Base-by-base conservation (phyloP, 768 basidiomycete genomes). In the Lentinula guzmanii region DNA sequence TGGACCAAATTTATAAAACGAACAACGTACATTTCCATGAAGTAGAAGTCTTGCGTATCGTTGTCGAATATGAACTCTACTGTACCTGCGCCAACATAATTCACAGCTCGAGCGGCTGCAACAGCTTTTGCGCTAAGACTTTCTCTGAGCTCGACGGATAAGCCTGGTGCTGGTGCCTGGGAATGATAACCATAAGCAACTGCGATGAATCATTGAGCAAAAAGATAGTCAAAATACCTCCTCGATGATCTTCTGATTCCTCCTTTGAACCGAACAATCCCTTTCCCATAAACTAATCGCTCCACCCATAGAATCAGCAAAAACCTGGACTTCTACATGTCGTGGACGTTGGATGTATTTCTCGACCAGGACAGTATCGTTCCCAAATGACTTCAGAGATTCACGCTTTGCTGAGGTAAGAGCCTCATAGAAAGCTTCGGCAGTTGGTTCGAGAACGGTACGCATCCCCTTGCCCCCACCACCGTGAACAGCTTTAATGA, bases 31-130 rank as follows among this genome's bases (percentile, higher is more conserved):
- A 96, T 96, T 74, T 97, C 95, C 94, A 95, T 95, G 70, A 97
- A 97, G 69, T 87, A 97, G 72, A 96, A 96, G 62, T 85, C 80
- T 60, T 83, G 74, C 7, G 90, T 91, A 70, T 95, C 89, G 64
- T 93, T 95, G 71, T 98, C 95, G 65, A 96, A 93, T 65, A 98
- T 96, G 67, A 98, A 97, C 70, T 98, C 95, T n/a, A 95, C 91
- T 0, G 93, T 95, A 4, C 93, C 93, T 9, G 93, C 93, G 35
- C 93, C 93, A 35, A 92, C 87, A 68, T 98, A 98, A 62, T 87
- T 81, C 52, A 98, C 95, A 3, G 95, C 95, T 69, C 82, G 86
- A 5, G 95, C 94, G n/a, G 95, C 95, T 52, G 91, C 92, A 24
- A 95, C 82, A 2, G 95, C 95, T 73, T 95, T 96, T 39, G 82